A percentile compares a stretch with the other conserved stretches of the same genome.
Evolutionary conservation across 768 basidiomycete species (phyloP).

Genomic region (Rubroboletus pulcherrimus): DNA sequence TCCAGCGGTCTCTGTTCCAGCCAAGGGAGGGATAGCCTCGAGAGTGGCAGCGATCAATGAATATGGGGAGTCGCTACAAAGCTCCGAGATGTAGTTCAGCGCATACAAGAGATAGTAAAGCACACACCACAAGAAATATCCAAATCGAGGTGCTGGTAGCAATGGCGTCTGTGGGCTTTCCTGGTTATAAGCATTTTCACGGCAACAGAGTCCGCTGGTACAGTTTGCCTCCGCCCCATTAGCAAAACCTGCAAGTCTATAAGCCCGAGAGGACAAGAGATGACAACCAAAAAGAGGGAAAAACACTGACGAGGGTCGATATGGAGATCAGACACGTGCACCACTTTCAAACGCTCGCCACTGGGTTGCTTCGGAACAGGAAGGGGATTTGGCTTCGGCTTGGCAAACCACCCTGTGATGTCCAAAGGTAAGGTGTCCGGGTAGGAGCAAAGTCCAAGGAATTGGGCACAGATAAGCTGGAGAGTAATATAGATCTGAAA

Average conservation of each 20-base stretch:
- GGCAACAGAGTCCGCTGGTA: constrained; percentile 62
- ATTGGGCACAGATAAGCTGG: constrained; percentile 58
- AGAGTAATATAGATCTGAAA: neutral
- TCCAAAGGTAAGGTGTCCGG: constrained; percentile 60
- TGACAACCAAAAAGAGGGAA: neutral
- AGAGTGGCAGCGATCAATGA: constrained; percentile 58
- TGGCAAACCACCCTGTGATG: constrained; percentile 66
- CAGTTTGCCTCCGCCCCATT: constrained; percentile 74
- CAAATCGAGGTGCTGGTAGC: constrained; percentile 64
- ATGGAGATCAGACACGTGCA: constrained; percentile 78
- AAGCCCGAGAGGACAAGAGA: neutral
- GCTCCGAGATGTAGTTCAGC: neutral
- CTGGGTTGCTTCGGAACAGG: constrained; percentile 56
- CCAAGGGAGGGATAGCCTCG: constrained; percentile 62
- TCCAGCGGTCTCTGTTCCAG: constrained; percentile 55
- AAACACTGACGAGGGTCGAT: constrained; percentile 59
- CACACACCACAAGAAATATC: constrained; percentile 54
- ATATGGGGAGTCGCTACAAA: constrained; percentile 56
- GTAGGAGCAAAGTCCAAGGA: constrained; percentile 51
- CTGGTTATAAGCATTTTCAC: constrained; percentile 47
- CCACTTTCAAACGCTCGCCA: constrained; percentile 63
- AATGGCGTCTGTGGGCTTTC: constrained; percentile 48
- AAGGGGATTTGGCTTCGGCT: constrained; percentile 69
- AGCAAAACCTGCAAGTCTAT: constrained; percentile 48
- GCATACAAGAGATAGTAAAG: neutral